Conservation (phyloP, 805 yeast genomes). For the Metschnikowia cerradonensis region DNA sequence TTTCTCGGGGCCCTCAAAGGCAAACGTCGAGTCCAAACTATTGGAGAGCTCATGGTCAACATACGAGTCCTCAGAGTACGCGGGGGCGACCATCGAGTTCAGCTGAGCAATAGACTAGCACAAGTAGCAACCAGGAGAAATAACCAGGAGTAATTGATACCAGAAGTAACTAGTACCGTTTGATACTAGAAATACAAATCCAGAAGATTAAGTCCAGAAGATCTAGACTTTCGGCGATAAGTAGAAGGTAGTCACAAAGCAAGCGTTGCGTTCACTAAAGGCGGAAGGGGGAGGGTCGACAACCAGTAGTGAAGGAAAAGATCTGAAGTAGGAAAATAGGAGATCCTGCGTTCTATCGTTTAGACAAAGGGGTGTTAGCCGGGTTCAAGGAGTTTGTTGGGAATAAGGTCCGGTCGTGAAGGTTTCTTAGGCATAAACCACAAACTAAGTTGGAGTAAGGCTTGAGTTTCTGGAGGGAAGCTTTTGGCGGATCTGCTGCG, state of each 20-base stretch:
- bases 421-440: conserved; percentile 45
- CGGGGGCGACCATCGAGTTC: conserved; percentile 39
- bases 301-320: conserved; percentile 26
- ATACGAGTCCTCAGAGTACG: conserved; percentile 42
- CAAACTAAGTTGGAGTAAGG: conserved; percentile 3
- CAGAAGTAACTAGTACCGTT: background rate
- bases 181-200: too few relatives aligned
- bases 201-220: too few relatives aligned
- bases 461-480: background rate
- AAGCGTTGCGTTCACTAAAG: conserved; percentile 16
- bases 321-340: background rate
- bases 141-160: too few relatives aligned
- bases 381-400: conserved; percentile 35
- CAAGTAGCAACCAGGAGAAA: too few relatives aligned
- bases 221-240: background rate
- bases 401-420: conserved; percentile 34
- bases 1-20: conserved; percentile 97
- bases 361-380: conserved; percentile 35
- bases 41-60: conserved; percentile 79
- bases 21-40: conserved; percentile 79
- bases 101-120: background rate
- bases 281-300: conserved; percentile 37
- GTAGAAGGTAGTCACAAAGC: background rate
- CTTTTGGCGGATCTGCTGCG: background rate
- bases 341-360: background rate